Conservation (phyloP, 495 filamentous ascomycete species). For the Margaritispora aquatica region DNA sequence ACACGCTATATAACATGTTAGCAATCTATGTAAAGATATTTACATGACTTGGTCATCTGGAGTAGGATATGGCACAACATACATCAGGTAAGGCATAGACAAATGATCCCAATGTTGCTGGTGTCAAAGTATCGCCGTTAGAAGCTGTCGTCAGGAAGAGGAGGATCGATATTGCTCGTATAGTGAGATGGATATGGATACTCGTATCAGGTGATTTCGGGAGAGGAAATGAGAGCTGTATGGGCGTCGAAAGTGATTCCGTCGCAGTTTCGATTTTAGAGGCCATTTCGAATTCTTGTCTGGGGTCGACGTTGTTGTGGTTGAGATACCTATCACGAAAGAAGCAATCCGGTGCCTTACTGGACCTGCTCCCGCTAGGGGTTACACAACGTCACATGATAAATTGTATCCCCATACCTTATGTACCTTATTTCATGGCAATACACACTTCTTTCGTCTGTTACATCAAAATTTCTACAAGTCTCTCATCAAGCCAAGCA, state of each 20-base stretch:
- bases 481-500: conserved; percentile 57
- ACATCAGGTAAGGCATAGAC: conserved; percentile 92
- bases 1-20: conserved; percentile 36
- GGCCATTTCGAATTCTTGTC: neutral
- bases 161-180: conserved; percentile 57
- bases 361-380: no score
- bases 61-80: no score
- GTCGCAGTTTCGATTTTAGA: neutral
- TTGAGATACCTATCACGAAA: no score
- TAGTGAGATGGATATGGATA: conserved; percentile 71
- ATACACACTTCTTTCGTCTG: no score
- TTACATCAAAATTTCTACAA: conserved; percentile 29
- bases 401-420: no score
- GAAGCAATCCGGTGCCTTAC: no score
- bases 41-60: no score
- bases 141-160: conserved; percentile 72
- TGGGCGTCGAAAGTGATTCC: conserved; percentile 13
- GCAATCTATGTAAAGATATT: no score
- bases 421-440: no score
- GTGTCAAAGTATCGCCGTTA: conserved; percentile 46
- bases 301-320: no score
- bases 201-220: conserved; percentile 70
- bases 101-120: conserved; percentile 68
- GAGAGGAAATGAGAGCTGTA: conserved; percentile 71
- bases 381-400: no score